A percentile compares a stretch with the other conserved stretches of the same genome.
Conservation (phyloP, 1,139 yeast genomes). For the Debaryomyces coudertii region DNA sequence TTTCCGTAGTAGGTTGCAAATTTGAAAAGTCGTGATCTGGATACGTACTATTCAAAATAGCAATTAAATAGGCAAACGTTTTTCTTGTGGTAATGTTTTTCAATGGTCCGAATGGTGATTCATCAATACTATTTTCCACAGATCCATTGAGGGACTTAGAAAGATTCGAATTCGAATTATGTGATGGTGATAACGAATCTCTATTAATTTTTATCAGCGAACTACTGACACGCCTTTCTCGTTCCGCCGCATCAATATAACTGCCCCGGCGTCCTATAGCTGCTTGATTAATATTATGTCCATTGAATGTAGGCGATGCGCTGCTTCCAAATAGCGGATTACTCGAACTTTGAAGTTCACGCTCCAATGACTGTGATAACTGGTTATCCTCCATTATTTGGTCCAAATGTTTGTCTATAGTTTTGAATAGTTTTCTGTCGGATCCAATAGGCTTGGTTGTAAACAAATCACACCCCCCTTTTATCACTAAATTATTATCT, state of each 20-base stretch:
- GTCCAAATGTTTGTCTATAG: conserved; percentile 80
- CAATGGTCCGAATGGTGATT: conserved; percentile 93
- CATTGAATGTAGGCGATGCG: conserved; percentile 32
- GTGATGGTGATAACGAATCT: conserved; percentile 14
- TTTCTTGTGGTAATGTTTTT: conserved; percentile 81
- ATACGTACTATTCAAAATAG: conserved; percentile 86
- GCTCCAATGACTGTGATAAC: conserved; percentile 44
- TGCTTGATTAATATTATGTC: background rate
- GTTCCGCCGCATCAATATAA: conserved; percentile 20
- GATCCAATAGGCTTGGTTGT: conserved; percentile 92
- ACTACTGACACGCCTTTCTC: conserved; percentile 30
- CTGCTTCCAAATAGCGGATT: conserved; percentile 41
- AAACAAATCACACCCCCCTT: conserved; percentile 92
- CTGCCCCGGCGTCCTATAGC: conserved; percentile 24
- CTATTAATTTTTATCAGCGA: conserved; percentile 16
- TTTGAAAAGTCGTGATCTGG: conserved; percentile 95
- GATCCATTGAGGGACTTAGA: conserved; percentile 28
- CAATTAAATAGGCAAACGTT: conserved; percentile 87
- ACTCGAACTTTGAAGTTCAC: conserved; percentile 44
- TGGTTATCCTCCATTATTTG: conserved; percentile 62
- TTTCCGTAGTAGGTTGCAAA: conserved; percentile 84
- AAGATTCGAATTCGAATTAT: conserved; percentile 12
- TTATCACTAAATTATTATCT: conserved; percentile 73
- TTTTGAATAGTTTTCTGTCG: conserved; percentile 84
- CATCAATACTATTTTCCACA: conserved; percentile 36